Evolutionary conservation across 257 asterid species (phyloP).

Genomic region (Lithospermum erythrorhizon): DNA sequence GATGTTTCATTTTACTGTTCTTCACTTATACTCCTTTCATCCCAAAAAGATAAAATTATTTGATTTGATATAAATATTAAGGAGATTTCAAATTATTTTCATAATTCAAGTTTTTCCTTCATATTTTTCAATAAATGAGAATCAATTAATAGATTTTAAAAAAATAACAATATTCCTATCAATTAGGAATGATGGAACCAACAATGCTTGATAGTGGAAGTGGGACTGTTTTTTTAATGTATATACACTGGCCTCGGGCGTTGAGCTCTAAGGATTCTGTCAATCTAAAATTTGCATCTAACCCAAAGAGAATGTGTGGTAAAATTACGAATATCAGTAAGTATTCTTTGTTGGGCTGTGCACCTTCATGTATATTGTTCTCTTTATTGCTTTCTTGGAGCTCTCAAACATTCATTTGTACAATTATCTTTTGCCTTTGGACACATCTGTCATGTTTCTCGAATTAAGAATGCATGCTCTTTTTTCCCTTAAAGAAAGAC

Average conservation of each 20-base stretch:
- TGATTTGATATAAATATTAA: too few relatives aligned
- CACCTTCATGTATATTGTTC: constrained; percentile 26
- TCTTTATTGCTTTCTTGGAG: constrained; percentile 29
- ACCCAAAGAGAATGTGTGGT: too few relatives aligned
- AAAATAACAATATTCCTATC: too few relatives aligned
- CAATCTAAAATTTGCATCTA: neutral
- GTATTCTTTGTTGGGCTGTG: constrained; percentile 15
- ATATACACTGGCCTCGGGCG: constrained; percentile 19
- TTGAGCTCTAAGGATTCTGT: constrained; percentile 58
- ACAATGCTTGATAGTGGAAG: constrained; percentile 29
- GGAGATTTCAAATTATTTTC: too few relatives aligned
- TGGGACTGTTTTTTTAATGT: constrained; percentile 56
- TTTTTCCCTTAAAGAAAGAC: neutral
- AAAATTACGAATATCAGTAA: too few relatives aligned
- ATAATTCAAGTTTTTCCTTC: too few relatives aligned
- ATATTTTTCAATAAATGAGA: too few relatives aligned
- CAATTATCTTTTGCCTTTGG: constrained; percentile 29
- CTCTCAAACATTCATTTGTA: constrained; percentile 47
- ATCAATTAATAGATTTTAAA: too few relatives aligned
- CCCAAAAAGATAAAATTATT: too few relatives aligned
- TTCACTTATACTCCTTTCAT: too few relatives aligned
- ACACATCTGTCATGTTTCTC: constrained; percentile 29
- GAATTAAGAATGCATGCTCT: constrained; percentile 22
- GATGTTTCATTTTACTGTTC: too few relatives aligned
- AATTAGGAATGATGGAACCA: too few relatives aligned